These are phyloP conservation scores for Chlorella ohadii DNA, from an alignment of 139 green algal species.

Conservation along the genomic window DNA sequence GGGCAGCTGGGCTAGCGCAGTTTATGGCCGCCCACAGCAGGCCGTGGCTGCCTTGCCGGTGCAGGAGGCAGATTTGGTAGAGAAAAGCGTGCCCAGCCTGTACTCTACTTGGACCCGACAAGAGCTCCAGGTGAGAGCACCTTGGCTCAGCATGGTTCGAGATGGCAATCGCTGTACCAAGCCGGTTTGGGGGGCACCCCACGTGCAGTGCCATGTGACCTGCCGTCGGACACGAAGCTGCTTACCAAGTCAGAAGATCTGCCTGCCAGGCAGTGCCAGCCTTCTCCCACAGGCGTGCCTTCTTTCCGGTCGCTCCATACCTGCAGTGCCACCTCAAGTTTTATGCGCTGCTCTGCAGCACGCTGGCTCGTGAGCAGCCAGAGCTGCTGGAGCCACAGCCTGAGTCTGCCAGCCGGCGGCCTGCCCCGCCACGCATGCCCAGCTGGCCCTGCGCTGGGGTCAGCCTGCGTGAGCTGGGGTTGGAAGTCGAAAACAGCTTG, in stretches of 20 bases:
- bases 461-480: background rate
- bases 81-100: background rate
- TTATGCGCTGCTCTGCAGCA: background rate
- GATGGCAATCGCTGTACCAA: no score
- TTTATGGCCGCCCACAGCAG: no score
- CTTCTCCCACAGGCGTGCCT: no score
- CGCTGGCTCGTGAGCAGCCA: background rate
- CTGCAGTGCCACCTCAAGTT: constrained; percentile 15
- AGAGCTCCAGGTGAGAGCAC: constrained; percentile 3
- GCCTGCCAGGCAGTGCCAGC: no score
- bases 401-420: background rate
- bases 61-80: background rate
- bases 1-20: no score
- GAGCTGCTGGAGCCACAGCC: background rate
- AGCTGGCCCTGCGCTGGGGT: background rate
- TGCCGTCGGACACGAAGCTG: no score
- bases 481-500: background rate
- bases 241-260: no score
- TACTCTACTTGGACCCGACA: background rate
- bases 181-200: no score
- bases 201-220: no score
- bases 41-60: no score
- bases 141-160: no score
- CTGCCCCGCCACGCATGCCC: background rate
- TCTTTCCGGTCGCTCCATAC: background rate